These are phyloP conservation scores for Curvularia sp. DNA, from an alignment of 2,329 filamentous ascomycete species.

Conservation along the genomic window DNA sequence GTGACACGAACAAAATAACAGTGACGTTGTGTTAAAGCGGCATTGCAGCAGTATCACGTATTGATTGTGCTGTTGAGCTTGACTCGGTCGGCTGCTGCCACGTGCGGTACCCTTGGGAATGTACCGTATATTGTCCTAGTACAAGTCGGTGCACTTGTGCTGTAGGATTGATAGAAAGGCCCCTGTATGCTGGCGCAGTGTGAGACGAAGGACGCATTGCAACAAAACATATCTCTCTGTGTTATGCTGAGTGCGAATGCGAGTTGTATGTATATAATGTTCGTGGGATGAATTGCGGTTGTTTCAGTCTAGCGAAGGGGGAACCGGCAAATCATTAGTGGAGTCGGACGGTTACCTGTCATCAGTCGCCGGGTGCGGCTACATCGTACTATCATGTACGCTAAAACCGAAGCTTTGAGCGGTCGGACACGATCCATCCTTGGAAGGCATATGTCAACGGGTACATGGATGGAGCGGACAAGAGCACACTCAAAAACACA, in stretches of 20 bases:
- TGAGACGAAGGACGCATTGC: neutral
- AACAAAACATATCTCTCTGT: neutral
- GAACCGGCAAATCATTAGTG: neutral
- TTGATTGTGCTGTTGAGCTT: slow-evolving; percentile 16
- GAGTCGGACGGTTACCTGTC: slow-evolving; percentile 4
- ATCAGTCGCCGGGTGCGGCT: slow-evolving; percentile 5
- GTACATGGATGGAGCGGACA: slow-evolving; percentile 15
- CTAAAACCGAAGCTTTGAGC: slow-evolving; percentile 7
- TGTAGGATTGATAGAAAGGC: slow-evolving; percentile 1
- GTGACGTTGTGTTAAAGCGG: slow-evolving; percentile 18
- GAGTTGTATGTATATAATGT: neutral
- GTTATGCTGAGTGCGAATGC: slow-evolving; percentile 8
- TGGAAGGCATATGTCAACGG: slow-evolving; percentile 10
- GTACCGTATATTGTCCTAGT: slow-evolving; percentile 14
- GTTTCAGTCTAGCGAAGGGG: slow-evolving; percentile 10
- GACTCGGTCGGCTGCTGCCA: slow-evolving; percentile 19
- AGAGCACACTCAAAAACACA: slow-evolving; percentile 17
- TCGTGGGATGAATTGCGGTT: slow-evolving; percentile 6
- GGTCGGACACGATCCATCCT: slow-evolving; percentile 9
- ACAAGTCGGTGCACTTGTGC: slow-evolving; percentile 1
- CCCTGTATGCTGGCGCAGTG: neutral
- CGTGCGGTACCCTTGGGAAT: slow-evolving; percentile 18
- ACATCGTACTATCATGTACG: slow-evolving; percentile 6
- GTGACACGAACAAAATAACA: slow-evolving; percentile 6
- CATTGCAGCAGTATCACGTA: slow-evolving; percentile 5